A percentile compares a stretch with the other conserved stretches of the same genome.
phyloP scores from a whole-genome alignment of 352 stramenopile species.

The Peronospora tabacina region DNA sequence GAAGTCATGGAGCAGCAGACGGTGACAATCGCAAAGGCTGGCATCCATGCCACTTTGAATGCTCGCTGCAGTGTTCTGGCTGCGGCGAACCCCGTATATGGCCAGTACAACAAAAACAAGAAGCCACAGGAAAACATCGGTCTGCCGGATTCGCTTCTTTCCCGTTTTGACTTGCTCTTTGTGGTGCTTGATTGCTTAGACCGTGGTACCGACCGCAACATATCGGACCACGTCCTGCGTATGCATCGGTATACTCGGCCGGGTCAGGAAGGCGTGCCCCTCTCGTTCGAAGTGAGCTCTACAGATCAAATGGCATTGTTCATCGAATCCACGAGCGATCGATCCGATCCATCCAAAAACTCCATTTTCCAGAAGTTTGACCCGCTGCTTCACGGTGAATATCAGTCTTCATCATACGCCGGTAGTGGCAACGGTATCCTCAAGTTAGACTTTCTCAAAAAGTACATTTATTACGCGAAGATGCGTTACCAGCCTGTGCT shows the following conservation, averaged over 20 bases:
- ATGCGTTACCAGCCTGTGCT: constrained; percentile 85
- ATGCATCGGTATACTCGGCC: constrained; percentile 92
- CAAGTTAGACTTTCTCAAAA: constrained; percentile 96
- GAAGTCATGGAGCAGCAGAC: constrained; percentile 99
- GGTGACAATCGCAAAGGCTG: constrained; percentile 99
- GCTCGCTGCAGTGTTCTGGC: constrained; percentile 97
- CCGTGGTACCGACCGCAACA: constrained; percentile 89
- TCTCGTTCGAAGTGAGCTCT: constrained; percentile 82
- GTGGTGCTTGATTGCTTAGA: constrained; percentile 98
- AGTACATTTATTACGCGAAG: constrained; percentile 99
- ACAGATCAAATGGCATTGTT: constrained; percentile 71
- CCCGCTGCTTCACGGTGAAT: constrained; percentile 76
- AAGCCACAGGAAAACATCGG: constrained; percentile 98
- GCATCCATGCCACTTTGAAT: constrained; percentile 98
- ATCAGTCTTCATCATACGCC: constrained; percentile 43
- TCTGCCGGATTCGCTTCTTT: constrained; percentile 98
- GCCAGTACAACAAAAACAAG: constrained; percentile 98
- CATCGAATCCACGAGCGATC: constrained; percentile 51
- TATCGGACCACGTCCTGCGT: constrained; percentile 96
- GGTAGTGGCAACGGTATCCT: constrained; percentile 77
- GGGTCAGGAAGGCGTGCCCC: constrained; percentile 81
- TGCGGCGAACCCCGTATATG: constrained; percentile 99
- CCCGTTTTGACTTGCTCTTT: constrained; percentile 99
- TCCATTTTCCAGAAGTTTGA: constrained; percentile 90
- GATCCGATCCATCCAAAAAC: constrained; percentile 54